These are phyloP conservation scores for Urochloa ruziziensis DNA, from an alignment of 176 grass and related monocot genomes.

Conservation along the genomic window DNA sequence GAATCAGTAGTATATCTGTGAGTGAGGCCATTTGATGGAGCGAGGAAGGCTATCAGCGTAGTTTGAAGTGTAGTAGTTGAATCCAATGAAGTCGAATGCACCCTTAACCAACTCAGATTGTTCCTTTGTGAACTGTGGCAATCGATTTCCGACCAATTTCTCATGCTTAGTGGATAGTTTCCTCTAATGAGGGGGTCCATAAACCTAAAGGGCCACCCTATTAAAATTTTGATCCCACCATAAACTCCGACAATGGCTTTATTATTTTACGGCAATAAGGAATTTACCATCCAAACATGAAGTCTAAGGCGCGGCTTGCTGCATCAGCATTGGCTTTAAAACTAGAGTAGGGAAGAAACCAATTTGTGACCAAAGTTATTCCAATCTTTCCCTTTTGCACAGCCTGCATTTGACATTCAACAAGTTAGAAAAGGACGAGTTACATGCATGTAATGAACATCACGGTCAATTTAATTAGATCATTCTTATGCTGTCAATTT, in stretches of 20 bases:
- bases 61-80: constrained; percentile 48
- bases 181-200: constrained; percentile 42
- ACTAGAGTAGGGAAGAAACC: constrained; percentile 45
- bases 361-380: constrained; percentile 43
- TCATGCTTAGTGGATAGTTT: constrained; percentile 47
- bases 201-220: constrained; percentile 5
- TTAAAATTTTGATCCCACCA: not conserved
- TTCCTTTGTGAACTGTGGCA: constrained; percentile 33
- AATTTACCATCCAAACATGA: constrained; percentile 64
- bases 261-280: rapidly evolving
- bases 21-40: constrained; percentile 37
- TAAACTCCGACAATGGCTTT: not conserved
- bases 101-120: constrained; percentile 43
- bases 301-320: constrained; percentile 33
- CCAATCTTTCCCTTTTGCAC: constrained; percentile 49
- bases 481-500: too few species aligned
- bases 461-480: too few species aligned
- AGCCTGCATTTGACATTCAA: constrained; percentile 1
- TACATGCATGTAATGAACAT: too few species aligned
- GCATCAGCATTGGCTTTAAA: constrained; percentile 32
- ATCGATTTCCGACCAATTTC: constrained; percentile 34
- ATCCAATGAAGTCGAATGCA: constrained; percentile 55
- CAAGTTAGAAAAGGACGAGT: too few species aligned
- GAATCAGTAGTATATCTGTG: constrained; percentile 39
- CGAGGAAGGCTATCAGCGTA: constrained; percentile 38